These are phyloP conservation scores for Gyrodon lividus DNA, from an alignment of 768 basidiomycete genomes.

Conservation along the genomic window DNA sequence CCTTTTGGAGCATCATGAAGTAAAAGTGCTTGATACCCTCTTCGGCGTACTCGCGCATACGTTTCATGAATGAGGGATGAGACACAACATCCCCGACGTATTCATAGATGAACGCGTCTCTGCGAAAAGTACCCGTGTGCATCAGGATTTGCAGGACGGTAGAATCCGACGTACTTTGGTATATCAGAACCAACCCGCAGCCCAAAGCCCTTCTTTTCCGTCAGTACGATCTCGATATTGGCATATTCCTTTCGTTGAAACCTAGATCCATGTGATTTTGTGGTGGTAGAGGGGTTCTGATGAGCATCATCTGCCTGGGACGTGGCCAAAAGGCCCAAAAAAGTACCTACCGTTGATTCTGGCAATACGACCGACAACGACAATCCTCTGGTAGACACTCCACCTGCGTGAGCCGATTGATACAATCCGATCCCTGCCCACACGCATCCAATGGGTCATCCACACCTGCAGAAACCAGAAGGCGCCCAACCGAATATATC, in stretches of 20 bases:
- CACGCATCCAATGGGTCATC: conserved; percentile 71
- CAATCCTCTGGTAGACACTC: conserved; percentile 94
- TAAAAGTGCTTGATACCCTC: conserved; percentile 97
- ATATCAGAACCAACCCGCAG: conserved; percentile 73
- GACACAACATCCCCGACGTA: conserved; percentile 97
- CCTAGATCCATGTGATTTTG: conserved; percentile 39
- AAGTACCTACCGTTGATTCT: conserved; percentile 80
- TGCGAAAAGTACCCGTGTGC: conserved; percentile 32
- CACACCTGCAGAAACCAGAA: conserved; percentile 43
- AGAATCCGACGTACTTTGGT: conserved; percentile 50
- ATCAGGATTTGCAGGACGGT: background rate
- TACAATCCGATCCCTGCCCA: conserved; percentile 88
- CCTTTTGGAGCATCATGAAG: conserved; percentile 99
- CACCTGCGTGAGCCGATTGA: conserved; percentile 95
- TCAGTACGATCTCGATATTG: conserved; percentile 84
- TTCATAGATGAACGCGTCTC: conserved; percentile 93
- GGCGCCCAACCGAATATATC: conserved; percentile 19
- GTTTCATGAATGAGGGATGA: conserved; percentile 81
- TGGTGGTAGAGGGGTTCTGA: conserved; percentile 1
- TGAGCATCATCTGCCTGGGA: background rate
- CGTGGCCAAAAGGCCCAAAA: background rate
- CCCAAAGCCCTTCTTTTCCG: conserved; percentile 95
- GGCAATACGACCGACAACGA: conserved; percentile 75
- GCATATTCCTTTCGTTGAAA: conserved; percentile 88
- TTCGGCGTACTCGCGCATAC: conserved; percentile 90